Evolutionary conservation across 306 rosid species (phyloP), one percentile per base, ranked within the genome.

Genomic region (Corylus avellana): DNA sequence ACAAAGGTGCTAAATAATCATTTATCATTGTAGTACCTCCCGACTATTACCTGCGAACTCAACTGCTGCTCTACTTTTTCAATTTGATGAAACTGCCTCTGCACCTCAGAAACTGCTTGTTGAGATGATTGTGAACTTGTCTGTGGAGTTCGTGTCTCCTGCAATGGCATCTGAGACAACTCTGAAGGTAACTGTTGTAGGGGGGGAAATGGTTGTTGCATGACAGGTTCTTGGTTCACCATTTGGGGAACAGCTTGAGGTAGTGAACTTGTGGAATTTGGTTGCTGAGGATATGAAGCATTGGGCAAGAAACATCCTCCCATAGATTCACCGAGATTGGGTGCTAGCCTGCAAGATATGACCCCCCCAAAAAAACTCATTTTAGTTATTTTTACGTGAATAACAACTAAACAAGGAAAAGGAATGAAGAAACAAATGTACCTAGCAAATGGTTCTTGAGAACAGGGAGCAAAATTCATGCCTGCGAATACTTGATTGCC

Each of bases 381-480:
- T 16, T 8, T 9, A 37, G 72, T 17, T 12, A 67, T 67, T 67
- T 67, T 18, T 12, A 3, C 27, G 16, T 66, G 16, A 55, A 29
- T 48, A 74, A 39, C 47, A 39, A 51, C 44, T 55, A 71, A 12
- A 42, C 46, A 76, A 49, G 64, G 16, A 48, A 54, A 35, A 77
- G 66, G 35, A 12, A 70, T 35, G 62, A 73, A 72, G 56, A 73
- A 49, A 59, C 69, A 73, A 64, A 72, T 69, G 84, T 78, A 92
- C 98, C 97, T 87, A 78, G 75, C 80, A 74, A 77, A 77, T 77
- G 85, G 81, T 79, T 88, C 94, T 68, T 90, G 94, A 72, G 89
- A 62, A 71, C 68, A 74, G 32, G 88, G 88, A 83, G 83, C 86
- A 32, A 84, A 86, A 22, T 67, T 69, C 53, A 84, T 72, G 79